phyloP scores from a whole-genome alignment of 495 filamentous ascomycete genomes.

The Xylaria venustula region DNA sequence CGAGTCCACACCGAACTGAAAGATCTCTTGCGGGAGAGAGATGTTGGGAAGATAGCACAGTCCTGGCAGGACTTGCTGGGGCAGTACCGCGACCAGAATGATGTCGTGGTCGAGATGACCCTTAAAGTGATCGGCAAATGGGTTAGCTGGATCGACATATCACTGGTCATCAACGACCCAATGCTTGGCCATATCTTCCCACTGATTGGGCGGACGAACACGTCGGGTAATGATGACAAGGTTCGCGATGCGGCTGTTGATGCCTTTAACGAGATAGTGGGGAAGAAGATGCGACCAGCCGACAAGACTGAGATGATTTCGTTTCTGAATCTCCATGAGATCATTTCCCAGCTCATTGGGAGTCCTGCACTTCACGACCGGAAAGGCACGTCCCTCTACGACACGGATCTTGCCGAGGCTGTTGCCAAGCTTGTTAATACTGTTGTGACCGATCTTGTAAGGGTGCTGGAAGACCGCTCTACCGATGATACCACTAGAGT shows the following conservation, averaged over 20 bases:
- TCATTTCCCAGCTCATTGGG: constrained; percentile 76
- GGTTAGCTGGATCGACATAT: constrained; percentile 98
- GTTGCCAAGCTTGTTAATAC: constrained; percentile 97
- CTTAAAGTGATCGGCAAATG: constrained; percentile 87
- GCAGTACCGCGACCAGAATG: constrained; percentile 72
- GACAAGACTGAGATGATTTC: constrained; percentile 94
- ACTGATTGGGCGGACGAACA: constrained; percentile 60
- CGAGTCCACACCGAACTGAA: constrained; percentile 82
- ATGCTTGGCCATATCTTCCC: constrained; percentile 83
- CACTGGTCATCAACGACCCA: constrained; percentile 81
- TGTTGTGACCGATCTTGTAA: constrained; percentile 78
- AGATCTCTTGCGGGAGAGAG: constrained; percentile 78
- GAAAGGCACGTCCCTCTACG: constrained; percentile 79
- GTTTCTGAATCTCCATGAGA: constrained; percentile 80
- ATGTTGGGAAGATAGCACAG: constrained; percentile 78
- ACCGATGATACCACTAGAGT: constrained; percentile 54
- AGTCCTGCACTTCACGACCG: constrained; percentile 75
- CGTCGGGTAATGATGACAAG: constrained; percentile 57
- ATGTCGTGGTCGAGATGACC: constrained; percentile 76
- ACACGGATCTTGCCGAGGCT: constrained; percentile 89
- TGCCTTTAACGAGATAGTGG: constrained; percentile 90
- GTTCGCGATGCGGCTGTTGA: constrained; percentile 86
- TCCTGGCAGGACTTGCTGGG: constrained; percentile 91
- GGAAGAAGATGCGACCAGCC: constrained; percentile 92
- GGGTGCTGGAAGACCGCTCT: constrained; percentile 59